Evolutionary conservation across 1,139 yeast species (phyloP), one percentile per base, ranked within the genome.

Genomic region (Kluyveromyces sp.): DNA sequence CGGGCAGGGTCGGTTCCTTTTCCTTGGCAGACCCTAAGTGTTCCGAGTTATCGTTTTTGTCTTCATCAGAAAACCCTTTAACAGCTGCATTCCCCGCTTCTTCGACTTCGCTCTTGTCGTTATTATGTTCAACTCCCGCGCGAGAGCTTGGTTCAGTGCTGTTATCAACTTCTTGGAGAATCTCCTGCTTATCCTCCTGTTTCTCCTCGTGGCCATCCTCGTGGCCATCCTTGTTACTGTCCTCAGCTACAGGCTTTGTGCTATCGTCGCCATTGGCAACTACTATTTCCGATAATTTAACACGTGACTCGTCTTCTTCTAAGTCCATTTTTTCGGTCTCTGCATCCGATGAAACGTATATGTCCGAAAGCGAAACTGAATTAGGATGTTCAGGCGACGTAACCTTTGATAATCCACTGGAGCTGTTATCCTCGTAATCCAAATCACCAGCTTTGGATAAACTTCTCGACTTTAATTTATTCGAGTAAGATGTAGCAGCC

Each of bases 241-340:
- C 27, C 4, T 30, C 10, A 30, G 8, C 36, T 26, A 8, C 10
- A 25, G n/a, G 27, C 25, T 39, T 39, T 29, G 7, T 25, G 3
- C 7, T 28, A 10, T 28, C 35, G 28, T 15, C 30, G n/a, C 28
- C 10, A 15, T 28, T 34, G n/a, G 10, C 31, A 8, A 31, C 26
- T 10, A 26, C 40, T 37, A 34, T 34, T 5, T 38, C 45, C 27
- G 45, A 36, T 21, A 45, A 34, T 3, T 34, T 38, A n/a, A 38
- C 46, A 43, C 45, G 46, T 25, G 47, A 31, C n/a, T 48, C 44
- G 36, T 45, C 45, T 36, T 41, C 43, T 30, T 45, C 43, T 25
- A 43, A 40, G 7, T 50, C 63, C 63, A 63, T 55, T 47, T 59
- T 62, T 45, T 63, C 66, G 2, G 66, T 63, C 40, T 61, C 66